These are phyloP conservation scores for Rhizopus microsporus DNA, from an alignment of 371 early-diverging fungal genomes.

Conservation along the genomic window DNA sequence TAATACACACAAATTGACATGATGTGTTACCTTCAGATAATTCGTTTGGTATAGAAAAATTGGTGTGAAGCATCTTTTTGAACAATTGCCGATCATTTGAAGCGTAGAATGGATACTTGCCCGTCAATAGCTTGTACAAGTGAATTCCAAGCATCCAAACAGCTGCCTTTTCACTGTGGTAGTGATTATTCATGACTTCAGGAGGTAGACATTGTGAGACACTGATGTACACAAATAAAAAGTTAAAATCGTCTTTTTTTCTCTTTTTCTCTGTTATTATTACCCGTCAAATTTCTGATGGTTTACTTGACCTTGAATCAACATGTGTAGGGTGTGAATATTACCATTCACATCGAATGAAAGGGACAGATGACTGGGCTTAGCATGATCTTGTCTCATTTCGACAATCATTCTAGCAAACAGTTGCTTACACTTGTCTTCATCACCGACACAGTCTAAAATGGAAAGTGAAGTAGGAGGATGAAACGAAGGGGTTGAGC, in stretches of 20 bases:
- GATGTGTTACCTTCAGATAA: constrained; percentile 38
- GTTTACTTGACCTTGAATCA: constrained; percentile 26
- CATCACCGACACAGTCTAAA: constrained; percentile 26
- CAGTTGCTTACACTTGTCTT: constrained; percentile 33
- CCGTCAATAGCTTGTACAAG: constrained; percentile 39
- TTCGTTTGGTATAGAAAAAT: constrained; percentile 38
- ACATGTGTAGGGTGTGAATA: constrained; percentile 29
- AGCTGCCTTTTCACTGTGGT: constrained; percentile 34
- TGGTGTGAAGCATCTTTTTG: constrained; percentile 39
- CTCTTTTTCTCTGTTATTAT: constrained; percentile 1
- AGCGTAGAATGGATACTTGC: constrained; percentile 43
- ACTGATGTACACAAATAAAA: constrained; percentile 7
- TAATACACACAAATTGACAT: constrained; percentile 4
- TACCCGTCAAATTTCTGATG: constrained; percentile 40
- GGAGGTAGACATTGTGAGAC: constrained; percentile 44
- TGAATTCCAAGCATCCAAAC: constrained; percentile 50
- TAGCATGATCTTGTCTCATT: constrained; percentile 20
- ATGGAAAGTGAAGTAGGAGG: background rate
- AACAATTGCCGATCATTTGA: constrained; percentile 39
- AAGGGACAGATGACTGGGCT: constrained; percentile 30
- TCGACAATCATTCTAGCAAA: constrained; percentile 42
- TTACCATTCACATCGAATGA: constrained; percentile 36
- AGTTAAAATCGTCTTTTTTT: constrained; percentile 1
- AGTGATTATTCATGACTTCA: constrained; percentile 26
- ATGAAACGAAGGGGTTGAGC: background rate